Conservation (phyloP, 805 yeast genomes). For the Saccharomycopsis guyanensis region DNA sequence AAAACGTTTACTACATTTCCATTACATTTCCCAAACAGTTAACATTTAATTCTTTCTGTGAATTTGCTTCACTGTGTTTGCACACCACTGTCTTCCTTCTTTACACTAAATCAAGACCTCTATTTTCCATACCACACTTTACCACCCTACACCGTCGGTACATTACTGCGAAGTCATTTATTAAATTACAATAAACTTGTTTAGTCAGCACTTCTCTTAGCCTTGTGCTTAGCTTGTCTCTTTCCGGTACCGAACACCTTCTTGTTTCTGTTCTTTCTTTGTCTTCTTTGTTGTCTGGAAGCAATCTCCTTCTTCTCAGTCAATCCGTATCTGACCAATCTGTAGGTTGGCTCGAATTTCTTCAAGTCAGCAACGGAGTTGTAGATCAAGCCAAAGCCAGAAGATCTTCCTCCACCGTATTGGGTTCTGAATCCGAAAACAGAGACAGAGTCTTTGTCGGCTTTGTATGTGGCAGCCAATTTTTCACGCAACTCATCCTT, state of each 20-base stretch:
- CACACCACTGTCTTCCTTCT: too few relatives aligned
- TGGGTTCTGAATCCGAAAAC: conserved; percentile 99
- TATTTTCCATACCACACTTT: too few relatives aligned
- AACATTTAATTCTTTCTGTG: too few relatives aligned
- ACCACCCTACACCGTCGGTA: too few relatives aligned
- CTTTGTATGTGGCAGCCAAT: conserved; percentile 81
- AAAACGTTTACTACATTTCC: too few relatives aligned
- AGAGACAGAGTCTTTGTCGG: conserved; percentile 89
- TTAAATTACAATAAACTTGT: not conserved
- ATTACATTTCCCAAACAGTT: too few relatives aligned
- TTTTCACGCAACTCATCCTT: conserved; percentile 98
- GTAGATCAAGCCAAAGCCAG: conserved; percentile 99
- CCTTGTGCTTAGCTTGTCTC: conserved; percentile 86
- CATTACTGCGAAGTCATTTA: not conserved
- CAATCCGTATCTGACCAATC: conserved; percentile 98
- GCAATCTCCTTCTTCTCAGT: conserved; percentile 94
- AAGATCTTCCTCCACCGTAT: conserved; percentile 99
- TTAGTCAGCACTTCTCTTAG: conserved; percentile 84
- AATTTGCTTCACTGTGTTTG: too few relatives aligned
- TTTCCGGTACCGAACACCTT: conserved; percentile 98
- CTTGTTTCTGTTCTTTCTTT: conserved; percentile 99
- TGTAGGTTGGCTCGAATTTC: conserved; percentile 98
- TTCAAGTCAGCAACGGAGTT: conserved; percentile 96
- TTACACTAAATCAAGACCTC: too few relatives aligned
- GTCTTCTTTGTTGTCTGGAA: conserved; percentile 99